Conservation (phyloP, 257 asterid genomes). For the Fraxinus quadrangulata region DNA sequence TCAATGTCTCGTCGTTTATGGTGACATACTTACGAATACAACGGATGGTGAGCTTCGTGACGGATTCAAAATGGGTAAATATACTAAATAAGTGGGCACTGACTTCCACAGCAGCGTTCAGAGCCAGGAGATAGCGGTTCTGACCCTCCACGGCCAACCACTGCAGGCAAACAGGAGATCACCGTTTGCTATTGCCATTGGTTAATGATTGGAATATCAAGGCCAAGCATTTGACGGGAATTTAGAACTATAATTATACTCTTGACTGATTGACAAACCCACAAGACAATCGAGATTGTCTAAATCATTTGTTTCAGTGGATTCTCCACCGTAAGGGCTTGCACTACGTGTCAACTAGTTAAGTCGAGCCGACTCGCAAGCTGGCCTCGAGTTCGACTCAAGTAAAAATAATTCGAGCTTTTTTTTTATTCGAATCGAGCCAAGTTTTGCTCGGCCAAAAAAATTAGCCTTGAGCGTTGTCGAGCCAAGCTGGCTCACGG, state of each 20-base stretch:
- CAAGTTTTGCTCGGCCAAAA: too few relatives aligned
- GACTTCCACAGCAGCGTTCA: conserved; percentile 18
- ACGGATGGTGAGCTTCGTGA: conserved; percentile 29
- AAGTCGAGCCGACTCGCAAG: too few relatives aligned
- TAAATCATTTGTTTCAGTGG: conserved; percentile 6
- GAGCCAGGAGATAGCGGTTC: conserved; percentile 31
- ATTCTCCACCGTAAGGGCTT: not conserved
- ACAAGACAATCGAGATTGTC: not conserved
- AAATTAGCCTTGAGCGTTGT: too few relatives aligned
- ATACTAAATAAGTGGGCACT: not conserved
- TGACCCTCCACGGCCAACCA: conserved; percentile 37
- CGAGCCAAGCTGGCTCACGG: too few relatives aligned
- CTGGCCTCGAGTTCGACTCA: too few relatives aligned
- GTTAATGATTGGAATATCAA: conserved; percentile 28
- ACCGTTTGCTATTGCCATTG: conserved; percentile 28
- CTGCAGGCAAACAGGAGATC: conserved; percentile 33
- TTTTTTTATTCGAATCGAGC: too few relatives aligned
- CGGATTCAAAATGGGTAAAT: conserved; percentile 24
- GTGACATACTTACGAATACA: conserved; percentile 31
- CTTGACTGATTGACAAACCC: not conserved
- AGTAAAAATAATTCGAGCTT: too few relatives aligned
- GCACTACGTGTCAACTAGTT: not conserved
- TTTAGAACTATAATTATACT: conserved; percentile 9
- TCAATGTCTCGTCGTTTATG: conserved; percentile 26
- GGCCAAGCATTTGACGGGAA: conserved; percentile 33